These are phyloP conservation scores for Dissophora ornata DNA, from an alignment of 192 early-diverging fungal genomes.

Conservation along the genomic window DNA sequence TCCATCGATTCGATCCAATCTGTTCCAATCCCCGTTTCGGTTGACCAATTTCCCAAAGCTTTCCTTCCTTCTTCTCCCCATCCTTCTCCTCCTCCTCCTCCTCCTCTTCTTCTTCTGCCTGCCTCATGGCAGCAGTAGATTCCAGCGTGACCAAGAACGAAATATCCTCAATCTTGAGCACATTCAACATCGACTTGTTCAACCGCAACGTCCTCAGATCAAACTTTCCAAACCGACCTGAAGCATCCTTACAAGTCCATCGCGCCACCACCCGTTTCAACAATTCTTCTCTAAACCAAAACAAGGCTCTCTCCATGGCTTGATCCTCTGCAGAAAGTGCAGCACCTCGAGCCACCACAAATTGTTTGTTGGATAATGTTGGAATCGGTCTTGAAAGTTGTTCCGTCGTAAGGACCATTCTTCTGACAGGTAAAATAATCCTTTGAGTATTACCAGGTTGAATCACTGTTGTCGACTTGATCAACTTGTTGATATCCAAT, in stretches of 20 bases:
- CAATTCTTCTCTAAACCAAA: slow-evolving; percentile 81
- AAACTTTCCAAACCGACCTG: slow-evolving; percentile 65
- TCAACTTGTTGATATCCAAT: slow-evolving; percentile 35
- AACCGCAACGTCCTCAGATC: slow-evolving; percentile 67
- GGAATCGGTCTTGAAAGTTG: slow-evolving; percentile 69
- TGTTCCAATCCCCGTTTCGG: slow-evolving; percentile 35
- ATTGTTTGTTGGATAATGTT: slow-evolving; percentile 80
- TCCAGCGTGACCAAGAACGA: slow-evolving; percentile 63
- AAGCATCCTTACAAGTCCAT: slow-evolving; percentile 59
- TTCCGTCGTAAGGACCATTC: slow-evolving; percentile 65
- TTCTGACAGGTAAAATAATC: slow-evolving; percentile 74
- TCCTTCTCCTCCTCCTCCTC: not conserved
- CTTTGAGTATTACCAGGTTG: slow-evolving; percentile 57
- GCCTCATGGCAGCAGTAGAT: slow-evolving; percentile 17
- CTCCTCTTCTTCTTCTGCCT: slow-evolving; percentile 10
- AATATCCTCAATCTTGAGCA: slow-evolving; percentile 72
- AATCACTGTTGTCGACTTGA: slow-evolving; percentile 51
- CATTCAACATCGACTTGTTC: slow-evolving; percentile 62
- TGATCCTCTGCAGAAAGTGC: slow-evolving; percentile 66
- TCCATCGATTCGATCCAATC: slow-evolving; percentile 56
- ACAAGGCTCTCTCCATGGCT: slow-evolving; percentile 63
- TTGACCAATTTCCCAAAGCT: not conserved
- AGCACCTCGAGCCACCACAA: slow-evolving; percentile 73
- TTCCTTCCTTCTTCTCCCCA: not conserved
- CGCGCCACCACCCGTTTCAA: slow-evolving; percentile 62